phyloP scores from a whole-genome alignment of 768 basidiomycete species.

The Rhodotorula babjevae region DNA sequence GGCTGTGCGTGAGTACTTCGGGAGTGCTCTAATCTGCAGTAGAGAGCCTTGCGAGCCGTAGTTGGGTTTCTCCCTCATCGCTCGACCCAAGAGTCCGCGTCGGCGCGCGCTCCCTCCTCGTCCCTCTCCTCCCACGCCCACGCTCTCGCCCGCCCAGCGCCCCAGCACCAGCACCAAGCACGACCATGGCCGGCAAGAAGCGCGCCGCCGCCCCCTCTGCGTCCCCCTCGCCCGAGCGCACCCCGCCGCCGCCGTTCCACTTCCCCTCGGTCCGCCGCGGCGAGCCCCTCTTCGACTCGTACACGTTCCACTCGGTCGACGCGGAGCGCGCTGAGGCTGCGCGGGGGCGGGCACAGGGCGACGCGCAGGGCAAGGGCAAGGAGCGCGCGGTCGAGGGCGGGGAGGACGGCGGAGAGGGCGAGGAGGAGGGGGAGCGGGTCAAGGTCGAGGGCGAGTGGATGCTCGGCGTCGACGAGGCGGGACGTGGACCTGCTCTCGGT shows the following conservation, averaged over 20 bases:
- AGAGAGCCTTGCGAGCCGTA: too few relatives aligned
- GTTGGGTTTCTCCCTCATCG: too few relatives aligned
- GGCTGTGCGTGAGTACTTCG: too few relatives aligned
- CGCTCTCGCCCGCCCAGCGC: too few relatives aligned
- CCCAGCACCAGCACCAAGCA: too few relatives aligned
- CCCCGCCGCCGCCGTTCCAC: neutral
- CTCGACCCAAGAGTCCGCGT: neutral
- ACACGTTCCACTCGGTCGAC: slow-evolving; percentile 43
- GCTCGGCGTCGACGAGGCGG: slow-evolving; percentile 98
- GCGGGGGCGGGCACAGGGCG: neutral
- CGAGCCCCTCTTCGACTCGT: slow-evolving; percentile 37
- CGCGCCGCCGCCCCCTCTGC: neutral
- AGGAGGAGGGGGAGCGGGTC: slow-evolving; percentile 43
- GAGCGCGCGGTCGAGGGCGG: slow-evolving; percentile 23
- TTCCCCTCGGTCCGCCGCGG: slow-evolving; percentile 32
- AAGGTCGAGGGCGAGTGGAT: slow-evolving; percentile 56
- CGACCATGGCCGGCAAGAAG: slow-evolving; percentile 6
- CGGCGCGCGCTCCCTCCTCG: neutral
- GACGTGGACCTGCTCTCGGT: slow-evolving; percentile 89
- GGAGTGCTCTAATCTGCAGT: too few relatives aligned
- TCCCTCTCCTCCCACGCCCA: neutral
- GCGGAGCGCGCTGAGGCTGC: neutral
- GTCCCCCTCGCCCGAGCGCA: neutral
- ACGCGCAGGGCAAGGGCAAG: neutral
- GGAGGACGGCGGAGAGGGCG: slow-evolving; percentile 45